Conservation (phyloP, 1,139 yeast species). For the Nakaseomyces uthaithaninus region DNA sequence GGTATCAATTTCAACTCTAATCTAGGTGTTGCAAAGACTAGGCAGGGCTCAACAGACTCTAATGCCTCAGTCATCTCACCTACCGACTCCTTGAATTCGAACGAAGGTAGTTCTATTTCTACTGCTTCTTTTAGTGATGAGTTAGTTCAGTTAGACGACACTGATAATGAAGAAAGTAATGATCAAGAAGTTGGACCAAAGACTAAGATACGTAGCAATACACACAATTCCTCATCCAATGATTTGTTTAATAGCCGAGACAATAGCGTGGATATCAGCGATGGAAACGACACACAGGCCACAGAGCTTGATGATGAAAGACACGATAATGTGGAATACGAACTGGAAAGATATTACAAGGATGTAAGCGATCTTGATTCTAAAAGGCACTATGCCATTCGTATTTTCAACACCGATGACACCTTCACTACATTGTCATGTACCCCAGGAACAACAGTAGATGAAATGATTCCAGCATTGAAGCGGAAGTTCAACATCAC, state of each 20-base stretch:
- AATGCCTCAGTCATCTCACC: constrained; percentile 2
- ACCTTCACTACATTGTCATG: constrained; percentile 75
- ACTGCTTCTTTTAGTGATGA: constrained; percentile 1
- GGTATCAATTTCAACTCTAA: constrained; percentile 5
- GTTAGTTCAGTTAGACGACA: background rate
- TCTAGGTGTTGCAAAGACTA: background rate
- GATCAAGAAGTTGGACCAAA: background rate
- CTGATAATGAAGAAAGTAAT: background rate
- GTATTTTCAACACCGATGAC: constrained; percentile 72
- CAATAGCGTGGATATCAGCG: constrained; percentile 1
- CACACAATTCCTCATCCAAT: constrained; percentile 1
- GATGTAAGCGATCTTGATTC: constrained; percentile 29
- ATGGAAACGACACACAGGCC: constrained; percentile 4
- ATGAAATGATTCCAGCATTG: constrained; percentile 59
- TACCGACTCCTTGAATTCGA: background rate
- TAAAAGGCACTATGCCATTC: constrained; percentile 36
- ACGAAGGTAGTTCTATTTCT: background rate
- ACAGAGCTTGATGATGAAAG: constrained; percentile 29
- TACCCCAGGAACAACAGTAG: constrained; percentile 64
- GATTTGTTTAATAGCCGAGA: constrained; percentile 7
- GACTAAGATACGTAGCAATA: background rate
- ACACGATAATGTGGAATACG: constrained; percentile 32
- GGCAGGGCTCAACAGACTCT: background rate
- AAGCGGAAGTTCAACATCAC: constrained; percentile 62
- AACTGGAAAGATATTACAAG: constrained; percentile 30